These are phyloP conservation scores for Jamesozyma piceae DNA, from an alignment of 805 yeast genomes.

Conservation along the genomic window DNA sequence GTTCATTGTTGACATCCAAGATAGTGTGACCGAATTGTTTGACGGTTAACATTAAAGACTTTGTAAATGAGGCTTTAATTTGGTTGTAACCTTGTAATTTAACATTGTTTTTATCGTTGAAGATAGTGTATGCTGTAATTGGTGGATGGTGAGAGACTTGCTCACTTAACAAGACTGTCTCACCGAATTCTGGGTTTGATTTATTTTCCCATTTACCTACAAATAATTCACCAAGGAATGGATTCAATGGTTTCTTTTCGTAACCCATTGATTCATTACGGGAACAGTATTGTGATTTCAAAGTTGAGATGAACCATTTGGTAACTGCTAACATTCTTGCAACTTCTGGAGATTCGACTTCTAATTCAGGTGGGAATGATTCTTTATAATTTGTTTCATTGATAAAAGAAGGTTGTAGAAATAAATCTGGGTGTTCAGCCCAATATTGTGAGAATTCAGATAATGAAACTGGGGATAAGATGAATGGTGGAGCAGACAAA, in stretches of 20 bases:
- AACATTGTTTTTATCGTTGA: constrained; percentile 62
- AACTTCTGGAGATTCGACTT: constrained; percentile 38
- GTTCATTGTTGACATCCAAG: constrained; percentile 55
- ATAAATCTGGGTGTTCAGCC: constrained; percentile 85
- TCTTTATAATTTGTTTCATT: constrained; percentile 15
- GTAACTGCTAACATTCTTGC: constrained; percentile 67
- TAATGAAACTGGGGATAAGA: constrained; percentile 80
- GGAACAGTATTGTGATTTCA: constrained; percentile 88
- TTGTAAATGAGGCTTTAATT: constrained; percentile 71
- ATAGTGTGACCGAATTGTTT: constrained; percentile 91
- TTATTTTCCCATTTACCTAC: constrained; percentile 77
- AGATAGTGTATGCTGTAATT: constrained; percentile 77
- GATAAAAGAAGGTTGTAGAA: constrained; percentile 58
- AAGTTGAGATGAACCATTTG: constrained; percentile 83
- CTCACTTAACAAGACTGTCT: constrained; percentile 72
- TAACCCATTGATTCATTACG: constrained; percentile 88
- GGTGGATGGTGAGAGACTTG: constrained; percentile 99
- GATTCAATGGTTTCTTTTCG: constrained; percentile 95
- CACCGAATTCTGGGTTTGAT: constrained; percentile 51
- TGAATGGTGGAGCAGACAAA: constrained; percentile 95
- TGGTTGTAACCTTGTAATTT: constrained; percentile 83
- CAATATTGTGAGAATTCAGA: constrained; percentile 92
- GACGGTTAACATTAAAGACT: constrained; percentile 67
- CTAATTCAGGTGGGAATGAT: constrained; percentile 25
- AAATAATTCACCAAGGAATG: constrained; percentile 90